Percentiles rank a stretch among this genome's conserved stretches.
Conservation (phyloP, 1,139 yeast genomes). For the Suhomyces maxii region DNA sequence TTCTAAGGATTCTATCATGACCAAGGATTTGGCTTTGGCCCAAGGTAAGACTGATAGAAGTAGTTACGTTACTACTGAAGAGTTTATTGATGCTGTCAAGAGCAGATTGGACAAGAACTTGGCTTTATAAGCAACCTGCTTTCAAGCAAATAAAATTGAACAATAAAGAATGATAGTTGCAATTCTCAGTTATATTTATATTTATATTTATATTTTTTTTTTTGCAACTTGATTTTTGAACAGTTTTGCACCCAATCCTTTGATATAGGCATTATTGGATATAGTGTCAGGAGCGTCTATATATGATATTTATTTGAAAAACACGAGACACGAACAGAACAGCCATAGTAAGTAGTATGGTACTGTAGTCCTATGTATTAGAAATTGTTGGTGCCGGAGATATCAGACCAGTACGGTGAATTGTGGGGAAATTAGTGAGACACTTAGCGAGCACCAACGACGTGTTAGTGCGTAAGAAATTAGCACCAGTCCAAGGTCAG, state of each 20-base stretch:
- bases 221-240: conserved; percentile 1
- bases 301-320: too few species aligned
- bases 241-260: neutral
- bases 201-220: neutral
- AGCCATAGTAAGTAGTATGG: too few species aligned
- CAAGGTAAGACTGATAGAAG: conserved; percentile 65
- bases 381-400: too few species aligned
- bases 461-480: too few species aligned
- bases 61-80: conserved; percentile 72
- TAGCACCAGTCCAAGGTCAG: too few species aligned
- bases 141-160: neutral
- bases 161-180: neutral
- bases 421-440: too few species aligned
- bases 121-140: conserved; percentile 10
- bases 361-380: too few species aligned
- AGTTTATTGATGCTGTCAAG: conserved; percentile 72
- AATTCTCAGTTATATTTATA: neutral
- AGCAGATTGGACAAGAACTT: conserved; percentile 43
- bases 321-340: too few species aligned
- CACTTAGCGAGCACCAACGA: too few species aligned
- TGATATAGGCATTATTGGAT: neutral
- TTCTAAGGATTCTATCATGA: conserved; percentile 72
- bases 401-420: too few species aligned
- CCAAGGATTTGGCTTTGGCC: conserved; percentile 79
- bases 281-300: neutral